phyloP scores from a whole-genome alignment of 139 green algal genomes.

The Gonium pectorale region DNA sequence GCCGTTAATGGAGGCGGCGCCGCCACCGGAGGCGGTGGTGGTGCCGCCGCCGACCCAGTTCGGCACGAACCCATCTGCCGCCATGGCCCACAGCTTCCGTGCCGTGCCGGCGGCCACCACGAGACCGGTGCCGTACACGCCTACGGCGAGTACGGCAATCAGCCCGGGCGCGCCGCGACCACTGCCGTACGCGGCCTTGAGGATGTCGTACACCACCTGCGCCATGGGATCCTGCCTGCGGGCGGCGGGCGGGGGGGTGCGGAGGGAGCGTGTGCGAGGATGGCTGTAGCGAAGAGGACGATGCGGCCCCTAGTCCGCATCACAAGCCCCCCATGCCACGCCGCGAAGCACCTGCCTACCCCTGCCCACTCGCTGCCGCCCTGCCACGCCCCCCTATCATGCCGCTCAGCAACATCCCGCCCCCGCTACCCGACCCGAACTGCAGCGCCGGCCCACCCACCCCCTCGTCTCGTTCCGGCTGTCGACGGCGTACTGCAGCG shows the following conservation, averaged over 20 bases:
- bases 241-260: too few relatives aligned
- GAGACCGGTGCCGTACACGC: slow-evolving; percentile 17
- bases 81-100: slow-evolving; percentile 21
- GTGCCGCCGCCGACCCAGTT: background rate
- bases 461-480: slow-evolving; percentile 7
- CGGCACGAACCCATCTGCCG: slow-evolving; percentile 5
- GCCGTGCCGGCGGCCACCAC: background rate
- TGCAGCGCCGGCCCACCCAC: background rate
- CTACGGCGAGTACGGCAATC: background rate
- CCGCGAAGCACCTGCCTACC: background rate
- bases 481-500: background rate
- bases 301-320: background rate
- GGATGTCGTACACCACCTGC: slow-evolving; percentile 9
- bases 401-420: background rate
- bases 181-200: background rate
- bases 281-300: background rate
- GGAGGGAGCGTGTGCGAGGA: background rate
- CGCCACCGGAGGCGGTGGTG: background rate
- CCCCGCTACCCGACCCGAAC: background rate
- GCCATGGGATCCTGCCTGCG: background rate
- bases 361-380: background rate
- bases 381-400: too few relatives aligned
- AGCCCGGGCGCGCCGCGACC: background rate
- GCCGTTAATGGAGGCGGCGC: too few relatives aligned
- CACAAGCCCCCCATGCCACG: background rate